Evolutionary conservation across 192 early-diverging fungal species (phyloP).

Genomic region (Pilobolus umbonatus): DNA sequence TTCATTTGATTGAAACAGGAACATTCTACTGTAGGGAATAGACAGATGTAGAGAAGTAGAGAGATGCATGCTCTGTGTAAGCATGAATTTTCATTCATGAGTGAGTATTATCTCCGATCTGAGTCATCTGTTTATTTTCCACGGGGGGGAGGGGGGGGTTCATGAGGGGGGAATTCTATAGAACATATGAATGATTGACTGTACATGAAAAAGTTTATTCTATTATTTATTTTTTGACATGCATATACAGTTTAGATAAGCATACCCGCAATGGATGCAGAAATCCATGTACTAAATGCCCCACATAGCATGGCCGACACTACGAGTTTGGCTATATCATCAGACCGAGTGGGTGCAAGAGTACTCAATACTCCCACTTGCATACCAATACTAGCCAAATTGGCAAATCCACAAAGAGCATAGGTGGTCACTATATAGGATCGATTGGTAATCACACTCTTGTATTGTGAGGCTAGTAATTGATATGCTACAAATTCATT

Average conservation of each 20-base stretch:
- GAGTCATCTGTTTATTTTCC: too few species aligned
- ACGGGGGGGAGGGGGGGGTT: background rate
- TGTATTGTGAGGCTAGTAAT: conserved; percentile 27
- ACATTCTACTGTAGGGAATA: too few species aligned
- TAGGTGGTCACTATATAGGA: conserved; percentile 56
- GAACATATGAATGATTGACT: too few species aligned
- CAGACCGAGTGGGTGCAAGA: conserved; percentile 65
- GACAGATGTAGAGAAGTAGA: too few species aligned
- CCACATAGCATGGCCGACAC: conserved; percentile 78
- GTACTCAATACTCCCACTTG: conserved; percentile 73
- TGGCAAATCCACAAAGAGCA: conserved; percentile 86
- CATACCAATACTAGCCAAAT: conserved; percentile 78
- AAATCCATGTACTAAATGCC: conserved; percentile 72
- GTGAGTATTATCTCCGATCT: too few species aligned
- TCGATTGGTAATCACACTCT: conserved; percentile 42
- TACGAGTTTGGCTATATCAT: conserved; percentile 67
- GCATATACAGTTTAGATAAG: conserved; percentile 27
- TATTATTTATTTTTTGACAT: too few species aligned
- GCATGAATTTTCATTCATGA: too few species aligned
- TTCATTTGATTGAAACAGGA: too few species aligned
- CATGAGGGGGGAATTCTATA: too few species aligned
- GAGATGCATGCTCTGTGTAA: too few species aligned
- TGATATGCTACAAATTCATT: conserved; percentile 90
- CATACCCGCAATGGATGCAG: conserved; percentile 79
- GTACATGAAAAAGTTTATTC: too few species aligned